Evolutionary conservation across 2,329 filamentous ascomycete species (phyloP), one percentile per base, ranked within the genome.

Genomic region (Arthroderma sp.): DNA sequence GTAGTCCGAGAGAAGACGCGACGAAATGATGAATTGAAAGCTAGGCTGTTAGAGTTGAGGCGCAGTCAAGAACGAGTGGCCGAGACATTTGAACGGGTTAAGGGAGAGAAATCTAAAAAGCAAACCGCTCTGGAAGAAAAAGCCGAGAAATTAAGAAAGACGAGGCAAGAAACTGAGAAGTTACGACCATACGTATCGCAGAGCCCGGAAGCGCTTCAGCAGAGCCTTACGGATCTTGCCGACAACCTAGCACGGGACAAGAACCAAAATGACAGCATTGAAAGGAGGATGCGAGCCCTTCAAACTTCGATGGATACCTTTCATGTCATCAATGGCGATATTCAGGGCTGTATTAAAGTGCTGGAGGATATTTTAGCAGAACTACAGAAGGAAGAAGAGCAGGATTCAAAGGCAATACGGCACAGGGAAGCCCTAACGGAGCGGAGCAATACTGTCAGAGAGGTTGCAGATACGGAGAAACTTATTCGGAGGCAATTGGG

Each of bases 231-330:
- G 2, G 87, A 95, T 51, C 70, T 98, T 45, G 85, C 80, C 50
- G 82, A 86, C 56, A 85, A 80, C 40, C 72, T 96, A 43, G 75
- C 74, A 51, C 73, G 73, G 41, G 88, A 95, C 62, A 89, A 89
- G 59, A 70, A 78, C 6, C 83, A 89, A 49, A 93, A 95, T 49
- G 89, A 96, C 58, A 71, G 80, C 1, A 75, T 96, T 38, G 91
- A 98, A 62, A 80, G 86, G 51, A 77, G 89, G 45, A 80, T 84
- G n/a, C 77, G 91, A 48, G 89, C 87, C 0, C 71, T 98, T 22
- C 88, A 96, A 58, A 96, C 89, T 1, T 94, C 86, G 5, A 80
- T 81, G 3, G 89, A 96, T 62, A 89, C 87, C 0, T 96, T 96
- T 59, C 73, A 77, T 3, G 80, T 93, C 0, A 86, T 95, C 1